phyloP scores from a whole-genome alignment of 805 yeast genomes.

The Lachancea kluyveri region DNA sequence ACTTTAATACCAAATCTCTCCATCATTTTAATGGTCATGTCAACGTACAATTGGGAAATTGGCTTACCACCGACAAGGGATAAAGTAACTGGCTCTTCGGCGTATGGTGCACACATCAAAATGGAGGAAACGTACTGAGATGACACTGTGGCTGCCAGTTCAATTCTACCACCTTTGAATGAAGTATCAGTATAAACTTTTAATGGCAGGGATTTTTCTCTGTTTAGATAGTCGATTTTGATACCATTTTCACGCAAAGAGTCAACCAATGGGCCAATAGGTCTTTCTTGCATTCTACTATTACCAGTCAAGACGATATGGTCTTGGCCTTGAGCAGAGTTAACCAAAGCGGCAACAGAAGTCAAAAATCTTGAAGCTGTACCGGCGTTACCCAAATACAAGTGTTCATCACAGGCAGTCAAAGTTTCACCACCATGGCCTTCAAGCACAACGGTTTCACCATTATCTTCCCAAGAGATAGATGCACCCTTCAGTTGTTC shows the following conservation, averaged over 20 bases:
- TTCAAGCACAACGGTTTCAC: constrained; percentile 77
- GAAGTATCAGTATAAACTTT: constrained; percentile 62
- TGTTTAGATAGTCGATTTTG: constrained; percentile 60
- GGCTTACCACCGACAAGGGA: constrained; percentile 94
- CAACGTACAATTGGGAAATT: constrained; percentile 89
- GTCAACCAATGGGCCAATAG: constrained; percentile 92
- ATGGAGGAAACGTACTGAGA: constrained; percentile 96
- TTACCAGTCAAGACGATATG: constrained; percentile 80
- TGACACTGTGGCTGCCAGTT: constrained; percentile 91
- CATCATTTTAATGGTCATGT: constrained; percentile 98
- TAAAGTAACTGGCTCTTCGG: constrained; percentile 78
- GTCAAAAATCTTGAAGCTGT: constrained; percentile 95
- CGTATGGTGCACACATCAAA: constrained; percentile 97
- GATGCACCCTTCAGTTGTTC: constrained; percentile 73
- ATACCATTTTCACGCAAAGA: constrained; percentile 82
- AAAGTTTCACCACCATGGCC: constrained; percentile 78
- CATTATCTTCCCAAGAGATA: constrained; percentile 78
- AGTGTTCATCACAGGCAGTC: constrained; percentile 53
- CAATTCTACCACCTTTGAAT: constrained; percentile 85
- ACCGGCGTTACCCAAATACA: constrained; percentile 95
- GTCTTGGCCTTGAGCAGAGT: constrained; percentile 36
- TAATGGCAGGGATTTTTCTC: constrained; percentile 80
- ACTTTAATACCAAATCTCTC: constrained; percentile 79
- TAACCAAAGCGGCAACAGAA: constrained; percentile 82
- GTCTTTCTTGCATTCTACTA: constrained; percentile 95